phyloP scores from a whole-genome alignment of 2,329 filamentous ascomycete species.

The Fusarium tanahbumbuense region DNA sequence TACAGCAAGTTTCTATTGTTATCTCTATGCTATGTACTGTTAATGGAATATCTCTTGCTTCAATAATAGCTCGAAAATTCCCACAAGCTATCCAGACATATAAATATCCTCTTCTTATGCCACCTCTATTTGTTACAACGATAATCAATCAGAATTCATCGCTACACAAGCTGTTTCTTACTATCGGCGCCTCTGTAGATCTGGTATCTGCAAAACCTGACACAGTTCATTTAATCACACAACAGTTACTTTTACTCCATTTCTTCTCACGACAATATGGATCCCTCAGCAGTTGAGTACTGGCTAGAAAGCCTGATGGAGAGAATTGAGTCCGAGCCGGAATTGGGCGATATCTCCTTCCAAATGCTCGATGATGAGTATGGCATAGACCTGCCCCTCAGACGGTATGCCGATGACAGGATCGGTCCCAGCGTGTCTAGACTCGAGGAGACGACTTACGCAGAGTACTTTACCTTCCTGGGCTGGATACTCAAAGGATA shows the following conservation, averaged over 20 bases:
- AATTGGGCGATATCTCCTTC: not conserved
- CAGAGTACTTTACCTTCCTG: not conserved
- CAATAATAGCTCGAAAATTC: not conserved
- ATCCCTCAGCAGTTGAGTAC: not conserved
- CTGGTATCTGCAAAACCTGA: not conserved
- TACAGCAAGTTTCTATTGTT: not conserved
- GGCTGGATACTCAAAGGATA: not conserved
- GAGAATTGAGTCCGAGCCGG: not conserved
- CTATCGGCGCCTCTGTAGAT: not conserved
- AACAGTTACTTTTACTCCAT: too few relatives aligned
- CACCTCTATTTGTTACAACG: fast-evolving
- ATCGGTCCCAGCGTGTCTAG: not conserved
- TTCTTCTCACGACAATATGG: too few relatives aligned
- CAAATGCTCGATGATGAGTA: not conserved
- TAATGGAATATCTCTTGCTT: not conserved
- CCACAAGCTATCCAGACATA: not conserved
- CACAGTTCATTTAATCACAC: not conserved
- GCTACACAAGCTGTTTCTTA: fast-evolving
- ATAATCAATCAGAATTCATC: not conserved
- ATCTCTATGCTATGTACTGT: not conserved
- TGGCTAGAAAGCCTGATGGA: not conserved
- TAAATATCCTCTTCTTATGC: not conserved
- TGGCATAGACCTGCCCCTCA: not conserved
- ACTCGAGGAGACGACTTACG: not conserved
- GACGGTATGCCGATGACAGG: not conserved